Percentiles rank a stretch among this genome's conserved stretches.
Evolutionary conservation across 2,329 filamentous ascomycete species (phyloP).

Genomic region (Cercospora sp.): DNA sequence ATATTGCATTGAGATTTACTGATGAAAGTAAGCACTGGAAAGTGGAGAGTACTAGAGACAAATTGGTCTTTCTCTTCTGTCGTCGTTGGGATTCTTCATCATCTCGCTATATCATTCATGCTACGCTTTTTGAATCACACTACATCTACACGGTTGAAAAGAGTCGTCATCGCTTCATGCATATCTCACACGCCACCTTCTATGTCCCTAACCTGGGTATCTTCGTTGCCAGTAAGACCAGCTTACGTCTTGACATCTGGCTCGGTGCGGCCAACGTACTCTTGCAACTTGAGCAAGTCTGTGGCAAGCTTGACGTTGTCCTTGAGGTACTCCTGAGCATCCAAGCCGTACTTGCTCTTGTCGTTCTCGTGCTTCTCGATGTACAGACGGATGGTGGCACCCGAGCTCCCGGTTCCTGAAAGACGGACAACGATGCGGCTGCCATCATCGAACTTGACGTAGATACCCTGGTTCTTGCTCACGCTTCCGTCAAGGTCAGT

Average conservation of each 20-base stretch:
- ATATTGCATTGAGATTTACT: not conserved
- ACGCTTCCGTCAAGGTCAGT: constrained; percentile 97
- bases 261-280: constrained; percentile 87
- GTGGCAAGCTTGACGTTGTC: constrained; percentile 85
- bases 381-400: constrained; percentile 94
- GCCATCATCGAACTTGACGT: constrained; percentile 88
- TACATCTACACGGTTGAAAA: constrained; percentile 1
- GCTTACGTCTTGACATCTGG: constrained; percentile 92
- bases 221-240: not conserved
- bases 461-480: constrained; percentile 93
- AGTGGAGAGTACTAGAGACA: not conserved
- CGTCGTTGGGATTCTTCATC: not conserved
- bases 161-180: constrained; percentile 3
- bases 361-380: constrained; percentile 93
- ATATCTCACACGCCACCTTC: constrained; percentile 2
- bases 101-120: constrained; percentile 1
- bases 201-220: not conserved
- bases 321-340: constrained; percentile 92
- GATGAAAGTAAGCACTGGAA: not conserved
- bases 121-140: constrained; percentile 2
- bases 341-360: constrained; percentile 70
- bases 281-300: constrained; percentile 85
- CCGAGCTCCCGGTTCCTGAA: constrained; percentile 91
- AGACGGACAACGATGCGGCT: constrained; percentile 93
- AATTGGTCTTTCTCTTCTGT: not conserved